Evolutionary conservation across 1,284 basidiomycete genomes (phyloP), one percentile per base, ranked within the genome.

Genomic region (Irpex lacteus): DNA sequence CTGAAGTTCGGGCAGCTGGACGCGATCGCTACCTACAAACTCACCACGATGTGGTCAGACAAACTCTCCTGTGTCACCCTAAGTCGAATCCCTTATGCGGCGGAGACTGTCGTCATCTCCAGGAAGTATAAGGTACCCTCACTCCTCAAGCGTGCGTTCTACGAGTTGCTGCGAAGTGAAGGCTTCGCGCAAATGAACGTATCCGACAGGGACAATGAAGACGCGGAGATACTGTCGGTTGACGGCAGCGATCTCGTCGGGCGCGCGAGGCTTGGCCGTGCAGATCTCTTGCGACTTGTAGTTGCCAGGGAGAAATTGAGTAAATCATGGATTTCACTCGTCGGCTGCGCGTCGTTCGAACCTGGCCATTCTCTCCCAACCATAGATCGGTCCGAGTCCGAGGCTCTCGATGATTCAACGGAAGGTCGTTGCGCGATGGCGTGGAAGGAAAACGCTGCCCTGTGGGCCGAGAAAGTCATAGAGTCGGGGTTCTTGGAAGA

Each of bases 131-230:
- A 69, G 5, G 57, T 77, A 9, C 70, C 71, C 11, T 60, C 63
- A 2, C 70, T 80, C 11, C 70, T 75, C 38, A 78, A 79, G 61
- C 69, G 70, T 40, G 76, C 76, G 3, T 74, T 74, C 57, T 80
- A 79, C 67, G 78, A 80, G 65, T 70, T 80, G 18, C 67, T 76
- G 5, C 70, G 76, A 15, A 65, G 68, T 15, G 65, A 67, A 3
- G 65, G 53, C 6, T 73, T 76, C 60, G 72, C 70, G 5, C 71
- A 73, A 60, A 61, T 62, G 15, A 65, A 47, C n/a, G 64, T 65
- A 36, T 53, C 36, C 34, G 1, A 36, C 52, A 63, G 8, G 66
- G 61, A 9, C 26, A 26, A 26, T 26, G 26, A 26, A 26, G 26
- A 26, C 3, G 26, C 26, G 63, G 62, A 15, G 59, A 65, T 15